A percentile compares a stretch with the other conserved stretches of the same genome.
These are phyloP conservation scores for Elsinoe ampelina DNA, from an alignment of 2,329 filamentous ascomycete genomes.

Conservation along the genomic window DNA sequence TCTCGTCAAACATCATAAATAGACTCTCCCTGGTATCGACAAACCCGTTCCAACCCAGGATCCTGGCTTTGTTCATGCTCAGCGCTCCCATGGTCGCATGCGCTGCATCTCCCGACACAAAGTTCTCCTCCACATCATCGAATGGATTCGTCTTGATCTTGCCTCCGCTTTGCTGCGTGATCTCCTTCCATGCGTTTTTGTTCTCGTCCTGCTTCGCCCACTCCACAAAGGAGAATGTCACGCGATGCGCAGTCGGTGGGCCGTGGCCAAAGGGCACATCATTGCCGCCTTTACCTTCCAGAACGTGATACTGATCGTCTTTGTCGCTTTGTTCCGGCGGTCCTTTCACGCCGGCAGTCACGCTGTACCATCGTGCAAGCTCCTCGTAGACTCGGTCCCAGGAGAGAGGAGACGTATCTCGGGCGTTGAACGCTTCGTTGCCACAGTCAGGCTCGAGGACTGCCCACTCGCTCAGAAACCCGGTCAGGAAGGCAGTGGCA, in stretches of 20 bases:
- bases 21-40: constrained; percentile 39
- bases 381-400: constrained; percentile 42
- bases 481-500: constrained; percentile 37
- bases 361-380: constrained; percentile 37
- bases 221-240: constrained; percentile 34
- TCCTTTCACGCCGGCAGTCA: constrained; percentile 21
- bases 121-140: constrained; percentile 37
- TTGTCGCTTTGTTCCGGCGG: constrained; percentile 6
- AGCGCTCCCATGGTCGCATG: constrained; percentile 26
- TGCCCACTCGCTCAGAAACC: constrained; percentile 43
- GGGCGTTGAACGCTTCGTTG: constrained; percentile 43
- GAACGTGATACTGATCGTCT: constrained; percentile 7
- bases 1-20: constrained; percentile 33
- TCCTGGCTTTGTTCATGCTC: constrained; percentile 38
- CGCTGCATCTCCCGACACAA: constrained; percentile 37
- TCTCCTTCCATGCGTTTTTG: constrained; percentile 37
- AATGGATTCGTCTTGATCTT: constrained; percentile 32
- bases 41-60: constrained; percentile 39
- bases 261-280: constrained; percentile 32
- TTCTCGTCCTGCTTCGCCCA: constrained; percentile 41
- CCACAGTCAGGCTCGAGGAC: constrained; percentile 33
- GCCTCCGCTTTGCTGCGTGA: constrained; percentile 25
- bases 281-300: constrained; percentile 10
- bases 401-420: constrained; percentile 37
- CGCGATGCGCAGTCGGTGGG: constrained; percentile 31